These are phyloP conservation scores for Curvularia verruculosa DNA, from an alignment of 2,329 filamentous ascomycete species.

Conservation along the genomic window DNA sequence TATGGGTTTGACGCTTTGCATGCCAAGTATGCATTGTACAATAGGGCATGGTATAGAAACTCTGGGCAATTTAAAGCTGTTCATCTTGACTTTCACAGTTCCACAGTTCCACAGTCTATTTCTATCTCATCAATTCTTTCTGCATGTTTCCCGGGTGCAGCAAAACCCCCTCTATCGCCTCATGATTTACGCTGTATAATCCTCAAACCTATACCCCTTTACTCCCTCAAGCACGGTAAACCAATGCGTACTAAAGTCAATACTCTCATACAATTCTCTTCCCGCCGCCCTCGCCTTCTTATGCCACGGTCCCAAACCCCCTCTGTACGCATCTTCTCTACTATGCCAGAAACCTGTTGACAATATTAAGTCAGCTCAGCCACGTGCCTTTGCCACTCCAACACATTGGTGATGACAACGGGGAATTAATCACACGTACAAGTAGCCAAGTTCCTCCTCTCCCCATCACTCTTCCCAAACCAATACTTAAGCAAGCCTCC, in stretches of 20 bases:
- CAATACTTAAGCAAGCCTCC: conserved; percentile 92
- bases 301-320: conserved; percentile 65
- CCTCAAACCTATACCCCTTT: conserved; percentile 61
- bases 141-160: background rate
- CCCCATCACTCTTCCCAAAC: conserved; percentile 76
- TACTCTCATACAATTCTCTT: conserved; percentile 53
- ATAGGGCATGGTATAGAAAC: conserved; percentile 43
- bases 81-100: conserved; percentile 18
- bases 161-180: background rate
- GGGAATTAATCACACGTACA: conserved; percentile 47
- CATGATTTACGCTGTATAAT: conserved; percentile 27
- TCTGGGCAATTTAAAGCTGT: conserved; percentile 38
- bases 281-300: conserved; percentile 59
- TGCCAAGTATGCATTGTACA: conserved; percentile 43
- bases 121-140: conserved; percentile 2
- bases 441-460: conserved; percentile 81
- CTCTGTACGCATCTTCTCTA: conserved; percentile 64
- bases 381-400: background rate
- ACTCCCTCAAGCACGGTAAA: conserved; percentile 71
- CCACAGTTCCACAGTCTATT: background rate
- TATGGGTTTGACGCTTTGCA: conserved; percentile 26
- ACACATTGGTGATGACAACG: background rate
- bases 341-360: conserved; percentile 68
- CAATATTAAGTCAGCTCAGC: conserved; percentile 8
- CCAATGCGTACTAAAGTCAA: conserved; percentile 49